Conservation (phyloP, 768 basidiomycete genomes). For the Suillus cothurnatus region DNA sequence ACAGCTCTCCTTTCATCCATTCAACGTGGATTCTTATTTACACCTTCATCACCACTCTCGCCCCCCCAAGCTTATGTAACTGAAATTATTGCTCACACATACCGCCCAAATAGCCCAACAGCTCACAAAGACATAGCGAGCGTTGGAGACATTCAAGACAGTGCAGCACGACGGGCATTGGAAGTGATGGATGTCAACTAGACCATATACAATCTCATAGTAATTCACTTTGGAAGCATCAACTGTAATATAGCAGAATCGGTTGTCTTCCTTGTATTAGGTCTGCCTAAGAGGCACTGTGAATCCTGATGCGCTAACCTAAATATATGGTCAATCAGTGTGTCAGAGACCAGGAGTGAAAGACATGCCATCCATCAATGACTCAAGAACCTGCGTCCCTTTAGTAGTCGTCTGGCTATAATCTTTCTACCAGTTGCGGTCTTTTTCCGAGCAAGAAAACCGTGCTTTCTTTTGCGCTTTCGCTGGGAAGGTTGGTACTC, state of each 20-base stretch:
- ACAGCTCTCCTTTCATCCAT: slow-evolving; percentile 63
- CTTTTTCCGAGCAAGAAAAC: slow-evolving; percentile 80
- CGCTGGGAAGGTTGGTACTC: slow-evolving; percentile 98
- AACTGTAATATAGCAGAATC: background rate
- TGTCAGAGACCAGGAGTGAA: background rate
- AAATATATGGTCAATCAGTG: background rate
- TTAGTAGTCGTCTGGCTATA: slow-evolving; percentile 66
- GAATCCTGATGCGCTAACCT: background rate
- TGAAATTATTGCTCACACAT: background rate
- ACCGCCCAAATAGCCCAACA: background rate
- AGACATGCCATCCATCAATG: slow-evolving; percentile 53
- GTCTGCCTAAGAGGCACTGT: background rate
- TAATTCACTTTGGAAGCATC: background rate
- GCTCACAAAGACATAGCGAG: background rate
- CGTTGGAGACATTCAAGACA: background rate
- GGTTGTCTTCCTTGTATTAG: background rate
- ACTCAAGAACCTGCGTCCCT: slow-evolving; percentile 77
- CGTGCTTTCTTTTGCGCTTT: slow-evolving; percentile 89
- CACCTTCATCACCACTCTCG: slow-evolving; percentile 63
- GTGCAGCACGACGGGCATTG: background rate
- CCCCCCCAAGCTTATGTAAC: slow-evolving; percentile 50
- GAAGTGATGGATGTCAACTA: slow-evolving; percentile 1
- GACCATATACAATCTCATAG: background rate
- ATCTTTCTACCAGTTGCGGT: slow-evolving; percentile 71
- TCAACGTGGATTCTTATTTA: slow-evolving; percentile 67